Conservation (phyloP, 2,329 filamentous ascomycete species). For the Cephalotrichum gorgonifer region DNA sequence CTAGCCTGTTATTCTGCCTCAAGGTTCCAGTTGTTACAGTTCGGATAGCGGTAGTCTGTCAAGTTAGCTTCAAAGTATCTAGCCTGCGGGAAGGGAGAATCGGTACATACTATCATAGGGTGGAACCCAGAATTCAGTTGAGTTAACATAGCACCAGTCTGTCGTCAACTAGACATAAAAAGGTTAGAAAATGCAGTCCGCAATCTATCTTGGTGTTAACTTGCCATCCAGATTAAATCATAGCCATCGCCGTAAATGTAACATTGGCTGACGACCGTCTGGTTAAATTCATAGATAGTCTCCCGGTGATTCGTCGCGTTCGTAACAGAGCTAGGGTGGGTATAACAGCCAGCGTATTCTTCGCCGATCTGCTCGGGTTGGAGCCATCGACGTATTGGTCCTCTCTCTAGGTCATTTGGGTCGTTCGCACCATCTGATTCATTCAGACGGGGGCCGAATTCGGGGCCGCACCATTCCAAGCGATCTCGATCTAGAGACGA, state of each 20-base stretch:
- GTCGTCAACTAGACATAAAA: constrained; percentile 1
- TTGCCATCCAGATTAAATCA: constrained; percentile 3
- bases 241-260: neutral
- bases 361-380: constrained; percentile 4
- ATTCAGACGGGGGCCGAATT: neutral
- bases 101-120: constrained; percentile 5
- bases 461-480: neutral
- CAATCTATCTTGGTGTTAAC: neutral
- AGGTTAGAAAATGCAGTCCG: neutral
- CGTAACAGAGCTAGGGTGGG: neutral
- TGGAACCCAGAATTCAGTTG: constrained; percentile 4
- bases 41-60: neutral
- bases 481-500: neutral
- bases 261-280: constrained; percentile 7
- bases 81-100: neutral
- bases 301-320: neutral
- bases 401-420: neutral
- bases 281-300: constrained; percentile 5
- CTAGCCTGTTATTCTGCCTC: no score
- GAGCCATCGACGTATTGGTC: constrained; percentile 3
- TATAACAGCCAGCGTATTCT: constrained; percentile 5
- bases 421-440: neutral
- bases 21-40: neutral
- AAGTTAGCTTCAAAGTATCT: neutral
- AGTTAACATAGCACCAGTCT: constrained; percentile 7